phyloP scores from a whole-genome alignment of 768 basidiomycete genomes.

The Kondoa subrosea region DNA sequence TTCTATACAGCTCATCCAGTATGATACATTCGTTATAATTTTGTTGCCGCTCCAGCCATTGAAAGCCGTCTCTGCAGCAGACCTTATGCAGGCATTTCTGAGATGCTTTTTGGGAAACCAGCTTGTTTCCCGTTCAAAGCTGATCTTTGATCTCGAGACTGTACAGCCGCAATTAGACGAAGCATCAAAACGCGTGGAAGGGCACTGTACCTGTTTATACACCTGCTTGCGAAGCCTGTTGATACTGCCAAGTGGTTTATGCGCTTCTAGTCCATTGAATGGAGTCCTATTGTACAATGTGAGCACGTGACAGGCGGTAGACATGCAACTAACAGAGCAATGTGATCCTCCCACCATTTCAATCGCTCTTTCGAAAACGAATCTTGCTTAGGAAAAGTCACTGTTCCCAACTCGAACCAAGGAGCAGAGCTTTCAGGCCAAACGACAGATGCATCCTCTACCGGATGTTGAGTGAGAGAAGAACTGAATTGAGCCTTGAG shows the following conservation, averaged over 20 bases:
- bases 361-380: slow-evolving; percentile 5
- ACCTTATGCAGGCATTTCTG: slow-evolving; percentile 17
- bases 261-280: slow-evolving; percentile 17
- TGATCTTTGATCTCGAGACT: slow-evolving; percentile 8
- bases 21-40: too few species aligned
- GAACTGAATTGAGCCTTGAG: slow-evolving; percentile 18
- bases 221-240: slow-evolving; percentile 13
- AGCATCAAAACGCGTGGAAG: background rate
- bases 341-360: slow-evolving; percentile 17
- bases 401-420: slow-evolving; percentile 14
- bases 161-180: background rate
- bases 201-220: slow-evolving; percentile 1
- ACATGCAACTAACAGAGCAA: too few species aligned
- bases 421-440: slow-evolving; percentile 17
- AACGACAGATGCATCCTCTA: slow-evolving; percentile 14
- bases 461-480: slow-evolving; percentile 2
- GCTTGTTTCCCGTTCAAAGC: slow-evolving; percentile 6
- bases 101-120: slow-evolving; percentile 11
- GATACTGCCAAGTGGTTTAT: slow-evolving; percentile 14
- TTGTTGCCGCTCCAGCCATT: too few species aligned
- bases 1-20: too few species aligned
- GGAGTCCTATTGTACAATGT: too few species aligned
- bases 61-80: background rate
- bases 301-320: too few species aligned
- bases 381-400: slow-evolving; percentile 12